Percentiles rank a stretch among this genome's conserved stretches.
These are phyloP conservation scores for Cryphonectria japonica DNA, from an alignment of 2,329 filamentous ascomycete genomes.

Conservation along the genomic window DNA sequence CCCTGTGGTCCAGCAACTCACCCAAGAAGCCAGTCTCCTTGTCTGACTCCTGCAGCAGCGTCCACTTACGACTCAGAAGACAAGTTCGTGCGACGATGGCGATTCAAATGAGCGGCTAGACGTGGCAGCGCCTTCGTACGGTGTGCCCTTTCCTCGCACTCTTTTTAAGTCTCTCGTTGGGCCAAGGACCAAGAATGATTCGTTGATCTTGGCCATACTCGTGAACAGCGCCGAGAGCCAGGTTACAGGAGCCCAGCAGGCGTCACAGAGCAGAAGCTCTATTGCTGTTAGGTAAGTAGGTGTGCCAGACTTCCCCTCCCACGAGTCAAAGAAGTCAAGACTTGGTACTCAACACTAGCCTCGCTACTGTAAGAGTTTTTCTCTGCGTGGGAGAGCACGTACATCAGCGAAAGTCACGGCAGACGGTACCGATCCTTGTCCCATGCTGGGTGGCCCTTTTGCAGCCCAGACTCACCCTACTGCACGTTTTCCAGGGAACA, in stretches of 20 bases:
- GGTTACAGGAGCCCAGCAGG: neutral
- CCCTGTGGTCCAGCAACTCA: neutral
- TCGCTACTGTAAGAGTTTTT: neutral
- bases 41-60: neutral
- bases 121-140: neutral
- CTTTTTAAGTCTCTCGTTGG: neutral
- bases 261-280: neutral
- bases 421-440: neutral
- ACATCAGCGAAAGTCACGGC: neutral
- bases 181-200: neutral
- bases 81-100: neutral
- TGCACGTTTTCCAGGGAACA: constrained; percentile 4
- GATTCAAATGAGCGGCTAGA: neutral
- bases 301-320: neutral
- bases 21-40: neutral
- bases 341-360: neutral
- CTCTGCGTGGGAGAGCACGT: neutral
- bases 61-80: neutral
- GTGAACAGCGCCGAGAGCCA: neutral
- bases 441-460: neutral
- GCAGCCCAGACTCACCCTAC: neutral
- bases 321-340: neutral
- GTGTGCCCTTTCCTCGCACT: neutral
- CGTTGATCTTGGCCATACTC: constrained; percentile 6
- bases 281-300: constrained; percentile 3